Evolutionary conservation across 805 yeast genomes (phyloP), one percentile per base, ranked within the genome.

Genomic region (Saccharomyces kudriavzevii): DNA sequence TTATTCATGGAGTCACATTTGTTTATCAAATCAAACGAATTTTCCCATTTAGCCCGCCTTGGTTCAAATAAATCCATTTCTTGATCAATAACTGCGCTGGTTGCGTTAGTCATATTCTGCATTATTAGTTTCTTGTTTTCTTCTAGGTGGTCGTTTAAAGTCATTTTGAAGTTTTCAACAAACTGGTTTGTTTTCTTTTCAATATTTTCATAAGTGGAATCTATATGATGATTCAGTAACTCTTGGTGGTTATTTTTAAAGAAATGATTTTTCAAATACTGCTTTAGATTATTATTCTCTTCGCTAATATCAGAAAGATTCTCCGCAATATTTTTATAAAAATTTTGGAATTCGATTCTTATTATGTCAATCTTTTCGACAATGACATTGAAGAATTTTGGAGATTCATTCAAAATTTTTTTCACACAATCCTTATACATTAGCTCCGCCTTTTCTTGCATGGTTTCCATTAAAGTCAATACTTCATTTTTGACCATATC

Each of bases 1-100:
- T 64, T 65, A 48, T 61, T 68, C 13, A 66, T 50, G 9, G 66
- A 63, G 58, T 70, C 74, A 50, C 69, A 65, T n/a, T 57, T 54
- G 48, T 70, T 70, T 24, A 70, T 66, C 17, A 63, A 54, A 6
- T 64, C 64, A 9, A 68, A 60, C 4, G 72, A 65, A 10, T 57
- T 57, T 54, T 63, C 66, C 67, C 71, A 68, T 45, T 61, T 65
- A 10, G 56, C 50, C 50, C 54, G 59, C n/a, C 62, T 58, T 5
- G 72, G 71, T 28, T 63, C 63, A 27, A 69, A 60, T 9, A 57
- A 52, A 13, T 57, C 54, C 61, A 65, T 59, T 53, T 69, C 73
- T 35, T 62, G 58, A 8, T 63, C 57, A 31, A 68, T 64, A 4
- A 69, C 62, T 17, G 67, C 68, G 13, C 56, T 49, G 1, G 70